Percentiles rank a stretch among this genome's conserved stretches.
Conservation (phyloP, 1,284 basidiomycete species). For the Hemileia vastatrix region DNA sequence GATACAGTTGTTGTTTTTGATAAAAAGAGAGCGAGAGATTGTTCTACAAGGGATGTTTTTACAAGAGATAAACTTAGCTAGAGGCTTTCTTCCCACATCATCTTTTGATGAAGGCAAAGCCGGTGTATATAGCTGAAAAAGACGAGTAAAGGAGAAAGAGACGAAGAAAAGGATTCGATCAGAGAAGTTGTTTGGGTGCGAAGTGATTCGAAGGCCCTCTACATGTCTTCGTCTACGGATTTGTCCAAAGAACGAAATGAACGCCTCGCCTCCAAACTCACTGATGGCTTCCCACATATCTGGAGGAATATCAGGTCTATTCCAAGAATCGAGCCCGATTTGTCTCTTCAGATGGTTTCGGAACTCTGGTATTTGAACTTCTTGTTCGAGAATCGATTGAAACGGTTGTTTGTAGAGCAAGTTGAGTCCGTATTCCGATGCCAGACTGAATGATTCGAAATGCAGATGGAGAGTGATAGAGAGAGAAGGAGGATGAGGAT, state of each 20-base stretch:
- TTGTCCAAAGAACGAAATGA: constrained; percentile 5
- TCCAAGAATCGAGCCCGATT: constrained; percentile 72
- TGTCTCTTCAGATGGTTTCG: constrained; percentile 60
- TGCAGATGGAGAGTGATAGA: background rate
- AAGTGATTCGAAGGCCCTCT: background rate
- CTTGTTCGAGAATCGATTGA: constrained; percentile 73
- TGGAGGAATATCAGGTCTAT: constrained; percentile 78
- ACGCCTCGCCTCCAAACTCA: constrained; percentile 51
- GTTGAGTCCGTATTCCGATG: constrained; percentile 66
- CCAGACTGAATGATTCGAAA: constrained; percentile 53
- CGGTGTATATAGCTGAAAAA: constrained; percentile 64
- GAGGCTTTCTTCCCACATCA: too few species aligned
- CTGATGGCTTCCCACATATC: constrained; percentile 94
- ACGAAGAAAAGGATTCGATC: background rate
- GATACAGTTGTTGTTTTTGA: too few species aligned
- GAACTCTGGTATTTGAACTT: too few species aligned
- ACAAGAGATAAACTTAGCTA: too few species aligned
- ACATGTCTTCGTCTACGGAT: too few species aligned
- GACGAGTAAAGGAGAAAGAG: background rate
- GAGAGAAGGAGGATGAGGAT: constrained; percentile 45
- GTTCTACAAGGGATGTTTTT: too few species aligned
- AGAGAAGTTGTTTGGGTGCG: constrained; percentile 2
- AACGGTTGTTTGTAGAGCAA: constrained; percentile 76
- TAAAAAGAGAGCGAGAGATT: too few species aligned
- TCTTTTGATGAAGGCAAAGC: constrained; percentile 65